Percentiles rank a stretch among this genome's conserved stretches.
Conservation (phyloP, 148 eudicot species). For the Nepenthes gracilis region DNA sequence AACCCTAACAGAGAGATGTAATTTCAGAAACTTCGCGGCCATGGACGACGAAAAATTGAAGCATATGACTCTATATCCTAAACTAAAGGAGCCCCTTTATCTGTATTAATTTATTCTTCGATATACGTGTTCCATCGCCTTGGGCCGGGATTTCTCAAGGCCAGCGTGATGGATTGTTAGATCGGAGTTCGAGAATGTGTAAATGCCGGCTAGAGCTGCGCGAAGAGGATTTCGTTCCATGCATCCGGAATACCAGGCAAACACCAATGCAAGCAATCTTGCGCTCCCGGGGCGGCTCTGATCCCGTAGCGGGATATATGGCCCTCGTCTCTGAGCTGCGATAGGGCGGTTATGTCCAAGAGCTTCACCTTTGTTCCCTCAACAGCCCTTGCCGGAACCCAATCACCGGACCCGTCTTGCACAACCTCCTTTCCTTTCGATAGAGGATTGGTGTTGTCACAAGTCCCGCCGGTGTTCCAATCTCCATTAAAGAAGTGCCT, state of each 20-base stretch:
- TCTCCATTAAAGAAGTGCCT: conserved; percentile 80
- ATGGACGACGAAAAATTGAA: too few relatives aligned
- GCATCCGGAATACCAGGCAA: conserved; percentile 74
- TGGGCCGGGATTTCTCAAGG: too few relatives aligned
- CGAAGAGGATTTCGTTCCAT: conserved; percentile 68
- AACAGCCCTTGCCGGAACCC: conserved; percentile 35
- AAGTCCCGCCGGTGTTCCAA: conserved; percentile 80
- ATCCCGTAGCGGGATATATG: conserved; percentile 59
- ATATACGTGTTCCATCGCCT: too few relatives aligned
- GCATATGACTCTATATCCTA: too few relatives aligned
- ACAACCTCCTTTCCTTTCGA: conserved; percentile 40
- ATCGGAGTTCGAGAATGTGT: too few relatives aligned
- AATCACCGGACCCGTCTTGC: conserved; percentile 38
- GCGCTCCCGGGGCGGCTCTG: conserved; percentile 45
- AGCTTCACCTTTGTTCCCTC: conserved; percentile 43
- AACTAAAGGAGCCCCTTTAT: too few relatives aligned
- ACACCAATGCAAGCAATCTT: conserved; percentile 85
- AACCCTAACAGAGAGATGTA: too few relatives aligned
- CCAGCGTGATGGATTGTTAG: too few relatives aligned
- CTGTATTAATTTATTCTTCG: too few relatives aligned
- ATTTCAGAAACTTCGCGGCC: too few relatives aligned
- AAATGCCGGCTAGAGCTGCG: conserved; percentile 19
- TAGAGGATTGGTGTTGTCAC: conserved; percentile 55
- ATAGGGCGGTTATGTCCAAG: conserved; percentile 58
- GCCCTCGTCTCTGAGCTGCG: conserved; percentile 69